These are phyloP conservation scores for Coprinellus micaceus DNA, from an alignment of 768 basidiomycete genomes.

Conservation along the genomic window DNA sequence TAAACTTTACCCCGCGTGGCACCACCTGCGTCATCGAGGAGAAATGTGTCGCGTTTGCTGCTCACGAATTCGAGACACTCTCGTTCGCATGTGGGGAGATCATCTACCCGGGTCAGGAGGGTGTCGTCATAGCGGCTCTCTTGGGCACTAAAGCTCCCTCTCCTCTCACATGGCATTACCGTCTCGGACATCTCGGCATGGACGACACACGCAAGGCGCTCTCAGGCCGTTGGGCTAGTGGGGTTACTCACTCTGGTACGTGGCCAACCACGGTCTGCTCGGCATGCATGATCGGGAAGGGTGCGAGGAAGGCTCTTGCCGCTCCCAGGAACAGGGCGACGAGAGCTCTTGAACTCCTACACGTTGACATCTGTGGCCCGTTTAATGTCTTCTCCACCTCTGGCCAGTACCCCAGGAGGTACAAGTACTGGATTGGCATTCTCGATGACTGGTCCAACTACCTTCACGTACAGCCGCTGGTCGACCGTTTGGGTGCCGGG, in stretches of 20 bases:
- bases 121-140: not conserved
- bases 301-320: constrained; percentile 10
- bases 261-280: constrained; percentile 12
- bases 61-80: not conserved
- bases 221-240: constrained; percentile 15
- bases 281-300: constrained; percentile 24
- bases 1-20: not conserved
- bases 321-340: constrained; percentile 7
- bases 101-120: not conserved
- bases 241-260: constrained; percentile 10
- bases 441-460: constrained; percentile 20
- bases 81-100: not conserved
- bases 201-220: constrained; percentile 17
- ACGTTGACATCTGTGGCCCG: constrained; percentile 25
- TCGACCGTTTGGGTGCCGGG: not conserved
- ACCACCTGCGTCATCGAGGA: not conserved
- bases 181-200: constrained; percentile 15
- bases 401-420: not conserved
- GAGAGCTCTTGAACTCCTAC: constrained; percentile 18
- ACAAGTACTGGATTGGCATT: constrained; percentile 11
- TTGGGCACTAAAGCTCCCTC: too few relatives aligned
- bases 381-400: constrained; percentile 12
- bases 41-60: not conserved
- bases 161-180: not conserved
- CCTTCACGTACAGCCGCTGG: constrained; percentile 12